Base-by-base conservation (phyloP, 768 basidiomycete genomes). In the Xerocomellus amylosporus region DNA sequence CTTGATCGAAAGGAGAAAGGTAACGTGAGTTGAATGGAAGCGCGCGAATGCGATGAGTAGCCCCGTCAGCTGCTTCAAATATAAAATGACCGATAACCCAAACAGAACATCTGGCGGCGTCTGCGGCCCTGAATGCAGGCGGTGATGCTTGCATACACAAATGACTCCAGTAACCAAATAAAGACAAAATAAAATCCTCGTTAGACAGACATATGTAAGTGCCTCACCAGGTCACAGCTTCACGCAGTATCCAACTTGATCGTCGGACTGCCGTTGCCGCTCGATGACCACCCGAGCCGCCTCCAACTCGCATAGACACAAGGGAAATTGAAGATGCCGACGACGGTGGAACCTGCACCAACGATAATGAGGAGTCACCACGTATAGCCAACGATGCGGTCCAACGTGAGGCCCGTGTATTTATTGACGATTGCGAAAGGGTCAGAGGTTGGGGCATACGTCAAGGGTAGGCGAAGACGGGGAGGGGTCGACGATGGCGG, bases 361-460 rank as follows among this genome's bases (percentile, higher is more conserved):
- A 93, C 67, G 36, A 90, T 52, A 19, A 85, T 78, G 58, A 95
- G 69, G 10, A 88, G 39, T 77, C 82, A 90, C 95, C 94, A 98
- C 9, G 79, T 69, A 56, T 84, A 77, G 12, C 96, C 96, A 49
- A 96, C 70, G 39, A 85, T 53, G 53, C 89, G 83, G 67, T 93
- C 93, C 40, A 93, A 71, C 0, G 65, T 60, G 36, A 84, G 81
- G 3, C 94, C 93, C 1, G 72, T 68, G 64, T 83, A 82, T 42
- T 81, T 79, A 72, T 91, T 91, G 50, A 81, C 33, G 14, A 48
- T 67, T 7, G 83, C 79, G 40, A 67, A 64, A 1, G 79, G 78
- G 64, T 89, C 86, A 13, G 84, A 81, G 0, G 60, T 69, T 5
- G 85, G 85, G 10, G 62, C 64, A 63, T 79, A 87, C 14, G 68